A percentile compares a stretch with the other conserved stretches of the same genome.
Evolutionary conservation across 1,284 basidiomycete species (phyloP).

Genomic region (Cryptococcus neoformans): DNA sequence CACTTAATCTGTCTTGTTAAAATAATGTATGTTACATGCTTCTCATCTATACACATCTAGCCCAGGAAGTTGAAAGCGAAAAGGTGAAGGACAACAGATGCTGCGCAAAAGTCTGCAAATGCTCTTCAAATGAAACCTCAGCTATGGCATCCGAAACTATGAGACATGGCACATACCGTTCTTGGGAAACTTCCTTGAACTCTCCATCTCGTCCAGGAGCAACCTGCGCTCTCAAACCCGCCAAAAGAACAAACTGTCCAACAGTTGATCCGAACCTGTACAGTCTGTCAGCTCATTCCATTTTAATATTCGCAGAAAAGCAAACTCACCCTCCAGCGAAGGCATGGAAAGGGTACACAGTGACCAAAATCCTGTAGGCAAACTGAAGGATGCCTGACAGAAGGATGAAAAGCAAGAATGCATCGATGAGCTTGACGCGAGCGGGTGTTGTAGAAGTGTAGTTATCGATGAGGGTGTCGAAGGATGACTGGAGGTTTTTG

Average conservation of each 20-base stretch:
- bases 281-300: not conserved
- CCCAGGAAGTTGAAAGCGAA: constrained; percentile 98
- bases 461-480: constrained; percentile 67
- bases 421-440: constrained; percentile 89
- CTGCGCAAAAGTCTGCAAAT: constrained; percentile 93
- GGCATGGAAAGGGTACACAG: constrained; percentile 95
- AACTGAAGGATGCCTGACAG: constrained; percentile 89
- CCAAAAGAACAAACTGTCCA: constrained; percentile 94
- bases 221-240: constrained; percentile 86
- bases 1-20: not conserved
- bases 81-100: constrained; percentile 93
- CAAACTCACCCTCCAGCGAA: constrained; percentile 84
- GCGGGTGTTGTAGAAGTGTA: constrained; percentile 75
- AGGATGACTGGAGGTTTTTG: constrained; percentile 40
- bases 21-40: not conserved
- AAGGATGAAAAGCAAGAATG: constrained; percentile 89
- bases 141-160: not conserved
- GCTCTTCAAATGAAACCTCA: constrained; percentile 58
- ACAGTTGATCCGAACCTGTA: constrained; percentile 87
- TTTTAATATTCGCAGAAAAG: not conserved
- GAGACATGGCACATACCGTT: constrained; percentile 62
- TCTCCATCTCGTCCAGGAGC: constrained; percentile 62
- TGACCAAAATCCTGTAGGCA: constrained; percentile 83
- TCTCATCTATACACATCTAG: constrained; percentile 36
- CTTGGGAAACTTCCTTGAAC: constrained; percentile 90